Evolutionary conservation across 2,329 filamentous ascomycete genomes (phyloP), one percentile per base, ranked within the genome.

Genomic region (Cryphonectria nitschkei): DNA sequence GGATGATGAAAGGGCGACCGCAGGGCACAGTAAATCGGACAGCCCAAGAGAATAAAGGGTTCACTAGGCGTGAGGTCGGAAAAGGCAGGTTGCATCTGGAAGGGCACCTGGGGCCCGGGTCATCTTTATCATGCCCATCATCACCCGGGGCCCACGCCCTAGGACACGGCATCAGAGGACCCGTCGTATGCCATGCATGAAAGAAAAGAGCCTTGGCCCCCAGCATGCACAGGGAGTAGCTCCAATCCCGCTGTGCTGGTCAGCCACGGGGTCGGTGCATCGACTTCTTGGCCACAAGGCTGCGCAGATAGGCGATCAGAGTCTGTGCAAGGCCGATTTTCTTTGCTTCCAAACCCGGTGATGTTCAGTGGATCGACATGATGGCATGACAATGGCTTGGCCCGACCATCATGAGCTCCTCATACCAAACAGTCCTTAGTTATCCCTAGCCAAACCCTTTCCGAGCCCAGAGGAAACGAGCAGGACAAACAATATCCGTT

Each of bases 61-160:
- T 39, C 11, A 62, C 14, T 41, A 62, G 58, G 56, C 43, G 58
- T 52, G 67, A 16, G n/a, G 26, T 54, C 54, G n/a, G 68, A 67
- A 70, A 67, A 67, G 68, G 68, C 68, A 70, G 68, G 68, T 70
- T n/a, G 43, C 56, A 67, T 62, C 19, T 39, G 63, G 41, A 65
- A 34, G 32, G 16, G 68, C 56, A 66, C 6, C 43, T 46, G 58
- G 67, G 68, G 65, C 13, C 63, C 41, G 63, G 63, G 41, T 1
- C n/a, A 34, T 62, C 64, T 70, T 63, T 67, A 70, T 63, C 68
- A 67, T 52, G 56, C 39, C 52, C 63, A 60, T 41, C 63, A 41
- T 62, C 41, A 34, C 32, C 41, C 39, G 54, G 41, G 43, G 68
- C 52, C 39, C 46, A 61, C 16, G 39, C 54, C 54, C 32, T 37